Base-by-base conservation (phyloP, 2,329 filamentous ascomycete species). In the Aspergillus sp. region DNA sequence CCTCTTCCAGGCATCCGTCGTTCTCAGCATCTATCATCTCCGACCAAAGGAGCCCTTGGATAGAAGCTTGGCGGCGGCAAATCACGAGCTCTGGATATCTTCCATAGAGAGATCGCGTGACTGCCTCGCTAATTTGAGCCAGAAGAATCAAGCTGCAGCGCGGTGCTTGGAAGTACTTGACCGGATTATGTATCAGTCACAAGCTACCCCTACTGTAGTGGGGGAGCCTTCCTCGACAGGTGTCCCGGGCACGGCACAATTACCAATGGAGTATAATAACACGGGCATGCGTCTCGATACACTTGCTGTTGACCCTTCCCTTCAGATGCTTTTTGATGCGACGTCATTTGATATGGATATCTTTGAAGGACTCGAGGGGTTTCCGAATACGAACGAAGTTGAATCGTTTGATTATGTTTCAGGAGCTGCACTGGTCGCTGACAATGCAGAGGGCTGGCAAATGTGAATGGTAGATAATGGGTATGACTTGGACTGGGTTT, bases 1-100 rank as follows among this genome's bases (percentile, higher is more conserved):
- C 50, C 38, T 70, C 8, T 59, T 71, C 17, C 68, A 71, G 43
- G 68, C 69, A 5, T 58, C 60, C 2, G 23, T 68, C 23, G 63
- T 67, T 5, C 58, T 67, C 4, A 68, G 57, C 21, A 65, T 67
- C 38, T 50, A 65, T 25, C 50, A 59, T 41, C 54, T 65, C 15
- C 54, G 43, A n/a, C 53, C 55, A 2, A 32, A 36, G 4, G 55
- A 58, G 3, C 21, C 43, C 7, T 21, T 36, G n/a, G 41, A 62
- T 15, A 23, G 17, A 0, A 36, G 23, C 1, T 13, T 62, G 17
- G 48, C 36, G 5, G 47, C 41, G 5, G 50, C 45, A 2, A 49
- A 57, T 17, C 53, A 62, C 10, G 65, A 68, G 12, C 51, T 67
- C 4, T 67, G 57, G 60, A 13, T 56, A 1, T 58, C 41, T 19